Evolutionary conservation across 805 yeast genomes (phyloP).

Genomic region (Blastobotrys americana): DNA sequence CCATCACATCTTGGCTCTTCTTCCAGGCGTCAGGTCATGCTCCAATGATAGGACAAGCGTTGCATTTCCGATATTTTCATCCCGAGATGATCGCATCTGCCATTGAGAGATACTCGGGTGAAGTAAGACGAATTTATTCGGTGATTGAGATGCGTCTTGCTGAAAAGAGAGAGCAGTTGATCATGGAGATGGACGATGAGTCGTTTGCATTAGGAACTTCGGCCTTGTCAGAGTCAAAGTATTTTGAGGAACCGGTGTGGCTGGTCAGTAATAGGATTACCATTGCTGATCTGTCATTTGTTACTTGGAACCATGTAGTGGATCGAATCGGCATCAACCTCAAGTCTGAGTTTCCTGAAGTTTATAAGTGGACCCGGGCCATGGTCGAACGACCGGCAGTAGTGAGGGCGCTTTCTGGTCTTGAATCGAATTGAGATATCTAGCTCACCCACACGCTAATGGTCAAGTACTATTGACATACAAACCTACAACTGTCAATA

Average conservation of each 20-base stretch:
- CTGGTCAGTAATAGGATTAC: slow-evolving; percentile 78
- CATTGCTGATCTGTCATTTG: slow-evolving; percentile 83
- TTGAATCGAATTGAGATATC: slow-evolving; percentile 14
- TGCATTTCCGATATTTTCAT: slow-evolving; percentile 89
- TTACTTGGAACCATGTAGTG: slow-evolving; percentile 95
- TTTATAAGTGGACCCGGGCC: slow-evolving; percentile 88
- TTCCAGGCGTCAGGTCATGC: slow-evolving; percentile 97
- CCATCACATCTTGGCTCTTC: slow-evolving; percentile 81
- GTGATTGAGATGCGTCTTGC: slow-evolving; percentile 94
- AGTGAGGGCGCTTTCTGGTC: slow-evolving; percentile 71
- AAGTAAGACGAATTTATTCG: slow-evolving; percentile 86
- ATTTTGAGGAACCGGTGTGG: slow-evolving; percentile 93
- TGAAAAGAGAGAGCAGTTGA: slow-evolving; percentile 80
- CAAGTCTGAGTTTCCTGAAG: slow-evolving; percentile 78
- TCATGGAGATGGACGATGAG: slow-evolving; percentile 77
- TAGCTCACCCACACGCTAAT: too few species aligned
- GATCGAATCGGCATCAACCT: slow-evolving; percentile 86
- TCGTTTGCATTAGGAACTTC: slow-evolving; percentile 84
- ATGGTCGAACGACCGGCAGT: slow-evolving; percentile 96
- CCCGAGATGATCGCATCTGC: slow-evolving; percentile 80
- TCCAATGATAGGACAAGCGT: slow-evolving; percentile 97
- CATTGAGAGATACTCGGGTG: slow-evolving; percentile 83
- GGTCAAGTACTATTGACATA: too few species aligned
- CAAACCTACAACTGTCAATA: too few species aligned
- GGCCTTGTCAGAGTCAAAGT: slow-evolving; percentile 74